These are phyloP conservation scores for Fraxinus quadrangulata DNA, from an alignment of 257 asterid genomes.

Conservation along the genomic window DNA sequence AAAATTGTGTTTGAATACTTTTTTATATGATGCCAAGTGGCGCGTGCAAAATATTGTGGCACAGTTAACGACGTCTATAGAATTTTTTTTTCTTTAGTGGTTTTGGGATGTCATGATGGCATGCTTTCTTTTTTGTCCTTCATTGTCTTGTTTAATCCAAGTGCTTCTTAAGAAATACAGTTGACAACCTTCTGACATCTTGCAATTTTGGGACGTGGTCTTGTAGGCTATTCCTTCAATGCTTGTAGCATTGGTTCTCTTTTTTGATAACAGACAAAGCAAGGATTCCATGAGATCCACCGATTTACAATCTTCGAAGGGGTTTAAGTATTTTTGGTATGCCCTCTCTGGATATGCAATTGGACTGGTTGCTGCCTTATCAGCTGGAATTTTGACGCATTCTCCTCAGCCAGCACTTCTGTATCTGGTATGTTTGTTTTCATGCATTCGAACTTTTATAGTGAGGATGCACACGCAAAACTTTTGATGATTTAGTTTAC, in stretches of 20 bases:
- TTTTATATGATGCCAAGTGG: not conserved
- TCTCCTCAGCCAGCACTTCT: conserved; percentile 97
- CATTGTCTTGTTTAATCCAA: not conserved
- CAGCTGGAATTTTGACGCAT: conserved; percentile 87
- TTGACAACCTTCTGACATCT: conserved; percentile 22
- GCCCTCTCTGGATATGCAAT: conserved; percentile 82
- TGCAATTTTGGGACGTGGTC: conserved; percentile 22
- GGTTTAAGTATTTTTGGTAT: conserved; percentile 67
- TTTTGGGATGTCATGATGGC: not conserved
- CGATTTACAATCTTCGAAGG: conserved; percentile 54
- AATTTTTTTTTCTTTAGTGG: not conserved
- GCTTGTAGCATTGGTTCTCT: conserved; percentile 93
- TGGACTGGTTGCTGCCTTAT: conserved; percentile 81
- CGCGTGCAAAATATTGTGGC: not conserved
- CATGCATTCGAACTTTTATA: not conserved
- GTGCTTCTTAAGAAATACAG: conserved; percentile 11
- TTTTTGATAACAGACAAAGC: conserved; percentile 74
- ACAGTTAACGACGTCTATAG: not conserved
- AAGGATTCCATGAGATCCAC: conserved; percentile 40
- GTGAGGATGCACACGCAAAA: not conserved
- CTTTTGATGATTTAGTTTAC: not conserved
- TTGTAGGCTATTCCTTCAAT: conserved; percentile 97
- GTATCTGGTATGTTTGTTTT: conserved; percentile 60
- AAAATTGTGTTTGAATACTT: not conserved
- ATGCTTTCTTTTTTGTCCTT: not conserved